Evolutionary conservation across 805 yeast species (phyloP).

Genomic region (Zygosaccharomyces siamensis): DNA sequence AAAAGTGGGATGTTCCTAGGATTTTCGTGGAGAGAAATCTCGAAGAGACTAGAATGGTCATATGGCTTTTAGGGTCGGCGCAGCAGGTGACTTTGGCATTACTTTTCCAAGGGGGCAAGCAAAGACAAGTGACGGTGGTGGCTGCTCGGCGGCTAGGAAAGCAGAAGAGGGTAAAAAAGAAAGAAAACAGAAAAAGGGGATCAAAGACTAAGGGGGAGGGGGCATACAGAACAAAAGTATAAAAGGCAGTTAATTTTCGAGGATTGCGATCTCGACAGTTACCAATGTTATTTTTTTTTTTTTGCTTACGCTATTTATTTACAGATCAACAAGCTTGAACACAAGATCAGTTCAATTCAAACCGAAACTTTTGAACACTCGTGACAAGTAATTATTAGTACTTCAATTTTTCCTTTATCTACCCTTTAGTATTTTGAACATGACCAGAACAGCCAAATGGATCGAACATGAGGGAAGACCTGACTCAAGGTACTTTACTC

Average conservation of each 20-base stretch:
- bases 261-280: background rate
- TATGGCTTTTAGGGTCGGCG: background rate
- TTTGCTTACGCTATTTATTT: background rate
- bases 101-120: background rate
- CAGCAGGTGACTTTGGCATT: background rate
- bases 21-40: background rate
- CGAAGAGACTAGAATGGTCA: background rate
- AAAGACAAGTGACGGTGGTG: background rate
- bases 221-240: background rate
- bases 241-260: background rate
- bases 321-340: background rate
- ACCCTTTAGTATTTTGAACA: conserved; percentile 20
- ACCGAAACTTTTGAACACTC: background rate
- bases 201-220: background rate
- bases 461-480: conserved; percentile 54
- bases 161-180: background rate
- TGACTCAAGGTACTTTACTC: conserved; percentile 72
- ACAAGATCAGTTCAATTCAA: background rate
- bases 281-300: background rate
- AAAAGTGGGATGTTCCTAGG: background rate
- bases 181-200: no score
- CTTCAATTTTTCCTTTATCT: background rate
- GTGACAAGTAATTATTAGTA: no score
- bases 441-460: conserved; percentile 83
- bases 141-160: conserved; percentile 7